Evolutionary conservation across 2,329 filamentous ascomycete species (phyloP).

Genomic region (Stemphylium lycopersici): DNA sequence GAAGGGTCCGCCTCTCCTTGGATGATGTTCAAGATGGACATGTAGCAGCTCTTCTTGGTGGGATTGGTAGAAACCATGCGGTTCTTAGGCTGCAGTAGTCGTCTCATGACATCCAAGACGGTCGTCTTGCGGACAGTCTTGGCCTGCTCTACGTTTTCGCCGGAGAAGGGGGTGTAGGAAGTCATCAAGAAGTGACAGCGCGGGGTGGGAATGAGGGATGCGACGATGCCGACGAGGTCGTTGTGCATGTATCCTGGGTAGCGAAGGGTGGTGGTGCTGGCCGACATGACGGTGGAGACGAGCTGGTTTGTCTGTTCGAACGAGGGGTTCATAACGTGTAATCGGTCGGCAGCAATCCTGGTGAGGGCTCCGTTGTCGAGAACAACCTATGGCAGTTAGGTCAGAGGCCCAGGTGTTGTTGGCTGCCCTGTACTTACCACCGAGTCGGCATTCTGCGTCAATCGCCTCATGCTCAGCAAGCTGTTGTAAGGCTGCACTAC

Average conservation of each 20-base stretch:
- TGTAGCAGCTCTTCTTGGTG: slow-evolving; percentile 97
- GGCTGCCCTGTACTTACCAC: slow-evolving; percentile 63
- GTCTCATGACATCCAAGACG: slow-evolving; percentile 95
- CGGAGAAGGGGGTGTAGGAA: slow-evolving; percentile 96
- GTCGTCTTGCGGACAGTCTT: slow-evolving; percentile 99
- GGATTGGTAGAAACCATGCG: slow-evolving; percentile 97
- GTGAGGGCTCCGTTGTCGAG: slow-evolving; percentile 94
- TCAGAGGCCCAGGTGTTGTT: background rate
- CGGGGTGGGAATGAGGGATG: slow-evolving; percentile 93
- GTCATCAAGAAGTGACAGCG: slow-evolving; percentile 99
- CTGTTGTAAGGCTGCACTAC: slow-evolving; percentile 99
- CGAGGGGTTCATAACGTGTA: slow-evolving; percentile 93
- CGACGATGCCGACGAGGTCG: slow-evolving; percentile 94
- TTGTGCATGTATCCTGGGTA: slow-evolving; percentile 99
- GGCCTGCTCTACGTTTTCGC: slow-evolving; percentile 93
- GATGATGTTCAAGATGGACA: slow-evolving; percentile 98
- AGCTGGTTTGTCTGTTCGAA: slow-evolving; percentile 98
- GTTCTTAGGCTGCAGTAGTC: slow-evolving; percentile 95
- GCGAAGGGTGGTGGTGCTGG: slow-evolving; percentile 91
- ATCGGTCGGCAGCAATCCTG: slow-evolving; percentile 88
- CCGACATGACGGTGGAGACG: slow-evolving; percentile 95
- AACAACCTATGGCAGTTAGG: slow-evolving; percentile 65
- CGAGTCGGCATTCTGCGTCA: slow-evolving; percentile 96
- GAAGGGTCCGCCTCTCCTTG: slow-evolving; percentile 98
- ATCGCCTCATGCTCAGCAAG: slow-evolving; percentile 83